phyloP scores from a whole-genome alignment of 768 basidiomycete genomes.

The Pleurotus pulmonarius region DNA sequence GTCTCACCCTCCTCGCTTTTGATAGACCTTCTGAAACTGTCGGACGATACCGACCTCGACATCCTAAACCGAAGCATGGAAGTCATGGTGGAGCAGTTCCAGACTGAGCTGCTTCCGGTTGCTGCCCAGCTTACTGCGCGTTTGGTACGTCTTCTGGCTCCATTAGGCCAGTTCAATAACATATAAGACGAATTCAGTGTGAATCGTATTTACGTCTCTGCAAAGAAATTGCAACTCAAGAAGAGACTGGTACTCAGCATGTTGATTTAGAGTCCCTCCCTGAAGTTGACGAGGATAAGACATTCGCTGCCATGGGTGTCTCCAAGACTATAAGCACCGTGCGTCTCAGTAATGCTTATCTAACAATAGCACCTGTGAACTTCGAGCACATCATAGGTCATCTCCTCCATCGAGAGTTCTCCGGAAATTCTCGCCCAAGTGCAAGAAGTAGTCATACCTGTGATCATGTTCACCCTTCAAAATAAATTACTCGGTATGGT shows the following conservation, averaged over 20 bases:
- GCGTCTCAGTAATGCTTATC: slow-evolving; percentile 3
- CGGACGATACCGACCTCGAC: slow-evolving; percentile 90
- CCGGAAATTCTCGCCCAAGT: slow-evolving; percentile 75
- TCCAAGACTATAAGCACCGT: slow-evolving; percentile 83
- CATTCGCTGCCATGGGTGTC: slow-evolving; percentile 83
- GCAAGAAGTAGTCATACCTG: slow-evolving; percentile 78
- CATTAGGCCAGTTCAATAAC: neutral
- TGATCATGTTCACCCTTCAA: slow-evolving; percentile 74
- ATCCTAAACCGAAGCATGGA: slow-evolving; percentile 81
- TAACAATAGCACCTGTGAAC: neutral
- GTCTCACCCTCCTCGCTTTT: neutral
- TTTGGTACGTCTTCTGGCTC: slow-evolving; percentile 46
- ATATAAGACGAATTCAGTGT: slow-evolving; percentile 40
- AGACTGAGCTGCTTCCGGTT: slow-evolving; percentile 80
- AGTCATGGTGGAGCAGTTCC: slow-evolving; percentile 82
- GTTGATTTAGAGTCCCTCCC: slow-evolving; percentile 54
- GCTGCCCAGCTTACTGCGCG: slow-evolving; percentile 76
- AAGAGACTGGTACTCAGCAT: slow-evolving; percentile 45
- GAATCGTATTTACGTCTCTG: slow-evolving; percentile 81
- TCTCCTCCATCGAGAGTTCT: slow-evolving; percentile 68
- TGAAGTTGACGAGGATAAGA: slow-evolving; percentile 78
- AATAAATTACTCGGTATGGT: slow-evolving; percentile 67
- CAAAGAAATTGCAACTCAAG: slow-evolving; percentile 56
- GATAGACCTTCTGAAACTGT: slow-evolving; percentile 78
- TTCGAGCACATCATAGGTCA: slow-evolving; percentile 44